A percentile compares a stretch with the other conserved stretches of the same genome.
phyloP scores from a whole-genome alignment of 345 rosid species.

The Eucalyptus sp. region DNA sequence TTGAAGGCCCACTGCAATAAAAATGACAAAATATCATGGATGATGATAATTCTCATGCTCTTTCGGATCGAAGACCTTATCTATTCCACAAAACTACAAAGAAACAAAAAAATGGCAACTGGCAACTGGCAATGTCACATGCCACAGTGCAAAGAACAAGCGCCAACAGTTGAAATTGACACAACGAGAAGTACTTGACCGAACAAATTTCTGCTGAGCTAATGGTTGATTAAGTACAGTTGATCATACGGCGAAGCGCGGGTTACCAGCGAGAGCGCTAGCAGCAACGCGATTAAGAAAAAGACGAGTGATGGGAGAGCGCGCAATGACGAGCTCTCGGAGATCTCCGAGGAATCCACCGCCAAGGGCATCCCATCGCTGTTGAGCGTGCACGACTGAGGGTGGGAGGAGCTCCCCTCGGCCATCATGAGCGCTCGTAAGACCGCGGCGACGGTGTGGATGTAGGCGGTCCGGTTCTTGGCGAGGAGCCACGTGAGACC shows the following conservation, averaged over 20 bases:
- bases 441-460: conserved; percentile 66
- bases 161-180: background rate
- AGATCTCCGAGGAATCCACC: conserved; percentile 62
- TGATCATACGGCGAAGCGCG: background rate
- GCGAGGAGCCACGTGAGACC: conserved; percentile 96
- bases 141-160: background rate
- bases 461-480: conserved; percentile 66
- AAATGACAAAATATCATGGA: background rate
- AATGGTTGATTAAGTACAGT: background rate
- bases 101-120: background rate
- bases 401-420: conserved; percentile 31
- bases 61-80: background rate
- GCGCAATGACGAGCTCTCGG: conserved; percentile 18
- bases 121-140: background rate
- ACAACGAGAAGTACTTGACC: background rate
- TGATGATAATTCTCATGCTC: background rate
- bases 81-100: background rate
- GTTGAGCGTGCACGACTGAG: conserved; percentile 61
- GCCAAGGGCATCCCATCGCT: conserved; percentile 90
- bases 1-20: background rate
- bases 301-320: background rate
- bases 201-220: background rate
- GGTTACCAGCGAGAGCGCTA: background rate
- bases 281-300: background rate
- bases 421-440: conserved; percentile 71